Evolutionary conservation across 148 eudicot species (phyloP), one percentile per base, ranked within the genome.

Genomic region (Drosera capensis): DNA sequence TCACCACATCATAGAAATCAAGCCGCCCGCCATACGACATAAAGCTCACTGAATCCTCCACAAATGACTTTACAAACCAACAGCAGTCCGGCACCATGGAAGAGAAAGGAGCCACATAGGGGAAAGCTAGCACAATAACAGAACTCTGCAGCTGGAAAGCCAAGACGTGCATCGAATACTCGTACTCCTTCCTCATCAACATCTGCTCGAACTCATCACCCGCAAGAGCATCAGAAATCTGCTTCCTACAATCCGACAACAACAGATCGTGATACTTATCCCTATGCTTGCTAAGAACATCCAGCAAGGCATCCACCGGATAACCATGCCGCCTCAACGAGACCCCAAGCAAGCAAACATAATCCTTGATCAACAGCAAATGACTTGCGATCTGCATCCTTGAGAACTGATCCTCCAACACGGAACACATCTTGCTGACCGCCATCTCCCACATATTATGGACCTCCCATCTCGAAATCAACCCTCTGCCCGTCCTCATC

Each of bases 381-480:
- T 90, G 97, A 62, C 73, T 90, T 0, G 97, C 97, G 0, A 94
- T 90, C 59, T 78, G 92, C 97, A 90, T 90, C 49, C 97, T 70
- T 36, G 97, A 90, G 56, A 90, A 90, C 34, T 90, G 97, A 69
- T 90, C 97, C 67, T 90, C 97, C 48, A 90, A 62, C 16, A 84
- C 94, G 14, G 94, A 80, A 49, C 94, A 84, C 92, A 90, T 90
- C 62, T 90, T 90, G 55, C 79, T 80, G 40, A 90, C 79, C 14
- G 97, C 97, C 51, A 86, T 80, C 18, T 90, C 97, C 97, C 97
- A 90, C 45, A 90, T 48, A 61, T 76, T 90, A 57, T 90, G 94
- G 1, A 90, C 93, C 68, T 90, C 97, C 87, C 85, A 75, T 66
- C 78, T 90, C 14, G 82, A 64, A 57, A 84, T 80, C 74, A 90